Conservation (phyloP, 306 rosid species). For the Psophocarpus tetragonolobus region DNA sequence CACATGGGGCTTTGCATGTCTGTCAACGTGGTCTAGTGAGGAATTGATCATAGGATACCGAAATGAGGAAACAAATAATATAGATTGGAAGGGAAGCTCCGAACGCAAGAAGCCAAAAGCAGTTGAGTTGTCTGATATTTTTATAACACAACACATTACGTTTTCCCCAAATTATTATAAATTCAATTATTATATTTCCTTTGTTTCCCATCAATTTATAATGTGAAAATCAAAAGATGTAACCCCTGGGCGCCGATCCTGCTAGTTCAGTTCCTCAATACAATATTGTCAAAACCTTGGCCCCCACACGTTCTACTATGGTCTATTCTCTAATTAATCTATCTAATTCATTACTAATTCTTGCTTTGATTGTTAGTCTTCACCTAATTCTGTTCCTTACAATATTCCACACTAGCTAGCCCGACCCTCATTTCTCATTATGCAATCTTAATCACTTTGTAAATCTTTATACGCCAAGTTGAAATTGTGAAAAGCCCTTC, state of each 20-base stretch:
- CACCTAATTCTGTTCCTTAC: slow-evolving; percentile 35
- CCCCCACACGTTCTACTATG: slow-evolving; percentile 13
- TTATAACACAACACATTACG: slow-evolving; percentile 9
- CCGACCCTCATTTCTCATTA: neutral
- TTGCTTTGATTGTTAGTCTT: slow-evolving; percentile 30
- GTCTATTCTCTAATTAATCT: neutral
- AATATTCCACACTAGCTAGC: slow-evolving; percentile 38
- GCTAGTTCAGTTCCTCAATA: slow-evolving; percentile 23
- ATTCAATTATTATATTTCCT: slow-evolving; percentile 10
- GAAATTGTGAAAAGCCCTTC: slow-evolving; percentile 18
- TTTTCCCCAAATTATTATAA: slow-evolving; percentile 22
- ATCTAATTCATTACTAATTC: slow-evolving; percentile 7
- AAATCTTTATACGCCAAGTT: neutral
- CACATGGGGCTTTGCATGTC: slow-evolving; percentile 44
- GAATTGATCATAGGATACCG: slow-evolving; percentile 56
- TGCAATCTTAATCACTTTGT: slow-evolving; percentile 20
- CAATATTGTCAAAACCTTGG: slow-evolving; percentile 43
- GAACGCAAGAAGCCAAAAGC: slow-evolving; percentile 62
- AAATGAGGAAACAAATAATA: slow-evolving; percentile 50
- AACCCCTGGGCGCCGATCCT: neutral
- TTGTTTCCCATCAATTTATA: slow-evolving; percentile 19
- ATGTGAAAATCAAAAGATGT: slow-evolving; percentile 26
- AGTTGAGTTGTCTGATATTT: slow-evolving; percentile 42
- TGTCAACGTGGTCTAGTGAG: slow-evolving; percentile 37
- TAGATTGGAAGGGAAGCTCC: slow-evolving; percentile 49